Conservation (phyloP, 495 filamentous ascomycete species). For the Talaromyces proteolyticus region DNA sequence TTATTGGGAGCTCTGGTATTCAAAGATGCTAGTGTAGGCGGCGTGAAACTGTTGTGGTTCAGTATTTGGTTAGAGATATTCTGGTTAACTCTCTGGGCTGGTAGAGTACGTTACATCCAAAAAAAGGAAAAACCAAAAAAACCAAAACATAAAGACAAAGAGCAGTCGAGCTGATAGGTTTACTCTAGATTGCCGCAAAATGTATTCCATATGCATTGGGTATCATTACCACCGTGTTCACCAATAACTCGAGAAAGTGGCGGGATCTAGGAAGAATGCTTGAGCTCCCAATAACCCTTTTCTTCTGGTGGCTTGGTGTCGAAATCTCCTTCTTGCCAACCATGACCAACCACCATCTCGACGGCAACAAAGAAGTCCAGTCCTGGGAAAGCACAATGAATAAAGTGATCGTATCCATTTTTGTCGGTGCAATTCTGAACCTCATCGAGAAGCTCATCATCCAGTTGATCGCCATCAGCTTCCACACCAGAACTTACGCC, state of each 20-base stretch:
- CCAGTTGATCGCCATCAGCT: conserved; percentile 89
- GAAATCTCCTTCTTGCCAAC: conserved; percentile 56
- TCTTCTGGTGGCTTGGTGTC: conserved; percentile 88
- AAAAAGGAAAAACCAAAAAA: not conserved
- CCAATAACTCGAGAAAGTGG: conserved; percentile 92
- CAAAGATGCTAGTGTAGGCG: conserved; percentile 62
- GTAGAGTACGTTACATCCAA: conserved; percentile 41
- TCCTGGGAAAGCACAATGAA: conserved; percentile 75
- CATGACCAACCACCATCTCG: conserved; percentile 67
- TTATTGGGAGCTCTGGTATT: conserved; percentile 69
- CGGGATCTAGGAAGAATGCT: conserved; percentile 80
- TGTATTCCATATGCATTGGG: conserved; percentile 63
- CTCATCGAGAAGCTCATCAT: conserved; percentile 90
- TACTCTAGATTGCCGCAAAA: conserved; percentile 61
- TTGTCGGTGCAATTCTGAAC: conserved; percentile 76
- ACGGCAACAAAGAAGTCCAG: conserved; percentile 44
- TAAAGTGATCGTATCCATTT: conserved; percentile 79
- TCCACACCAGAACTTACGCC: conserved; percentile 86
- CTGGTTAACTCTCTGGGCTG: conserved; percentile 88
- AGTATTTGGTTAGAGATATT: conserved; percentile 91
- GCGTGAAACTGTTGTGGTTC: conserved; percentile 81
- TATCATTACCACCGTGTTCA: conserved; percentile 66
- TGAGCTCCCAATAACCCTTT: conserved; percentile 79
- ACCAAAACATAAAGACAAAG: not conserved
- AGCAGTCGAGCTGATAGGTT: not conserved